Evolutionary conservation across 768 basidiomycete species (phyloP), one percentile per base, ranked within the genome.

Genomic region (Kwoniella dejecticola): DNA sequence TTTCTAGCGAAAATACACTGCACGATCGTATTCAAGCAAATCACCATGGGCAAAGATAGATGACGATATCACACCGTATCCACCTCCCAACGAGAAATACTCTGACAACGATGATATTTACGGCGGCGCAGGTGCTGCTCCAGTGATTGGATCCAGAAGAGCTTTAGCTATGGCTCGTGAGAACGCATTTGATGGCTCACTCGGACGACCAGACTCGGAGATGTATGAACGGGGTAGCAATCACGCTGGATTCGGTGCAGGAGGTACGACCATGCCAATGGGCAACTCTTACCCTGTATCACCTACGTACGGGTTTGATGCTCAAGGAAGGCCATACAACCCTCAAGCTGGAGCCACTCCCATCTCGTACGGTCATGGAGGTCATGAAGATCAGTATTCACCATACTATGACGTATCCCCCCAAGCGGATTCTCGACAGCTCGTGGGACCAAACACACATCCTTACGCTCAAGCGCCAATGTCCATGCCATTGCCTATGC

Each of bases 111-210:
- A 72, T 46, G 74, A 75, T 41, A 61, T 69, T 40, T 72, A 72
- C 47, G 69, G 69, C 12, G 52, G 45, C 7, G 52, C 63, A n/a
- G 54, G n/a, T n/a, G n/a, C 58, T 3, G 71, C 67, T 19, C 74
- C 74, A 15, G 69, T 75, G 26, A 75, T 75, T 44, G 74, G 74
- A 2, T 72, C 71, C 8, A 60, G 74, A 45, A 60, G 71, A 8
- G 74, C 74, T 17, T 41, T 75, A 23, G 71, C 69, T 3, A 19
- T 70, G 29, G 71, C 71, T 2, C 41, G 69, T 8, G 59, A 59
- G 17, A 68, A 67, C 52, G 62, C 70, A 17, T 66, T 60, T 57
- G 68, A 70, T 38, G 64, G 64, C 11, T 60, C 63, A 29, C 44
- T 60, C 27, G 33, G 33, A 36, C 54, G 66, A 30, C 62, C 65